phyloP scores from a whole-genome alignment of 768 basidiomycete species.

The Stropharia rugosoannulata region DNA sequence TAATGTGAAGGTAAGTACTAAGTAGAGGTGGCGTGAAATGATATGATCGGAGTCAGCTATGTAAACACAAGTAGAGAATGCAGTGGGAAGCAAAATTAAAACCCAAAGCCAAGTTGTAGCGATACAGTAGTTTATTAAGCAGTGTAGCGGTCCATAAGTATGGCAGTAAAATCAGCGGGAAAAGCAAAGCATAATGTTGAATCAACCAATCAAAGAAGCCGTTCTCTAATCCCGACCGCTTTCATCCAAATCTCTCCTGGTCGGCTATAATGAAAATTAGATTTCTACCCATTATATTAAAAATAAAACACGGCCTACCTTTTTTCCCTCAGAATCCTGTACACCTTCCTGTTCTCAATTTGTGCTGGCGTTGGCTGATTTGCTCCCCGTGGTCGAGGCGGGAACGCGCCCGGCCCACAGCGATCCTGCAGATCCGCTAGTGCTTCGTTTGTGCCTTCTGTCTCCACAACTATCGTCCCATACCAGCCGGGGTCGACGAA shows the following conservation, averaged over 20 bases:
- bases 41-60: too few species aligned
- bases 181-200: neutral
- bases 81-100: too few species aligned
- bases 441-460: slow-evolving; percentile 86
- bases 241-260: slow-evolving; percentile 70
- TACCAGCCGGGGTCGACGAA: slow-evolving; percentile 81
- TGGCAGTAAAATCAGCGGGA: neutral
- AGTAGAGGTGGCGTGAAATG: too few species aligned
- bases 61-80: too few species aligned
- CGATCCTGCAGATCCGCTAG: slow-evolving; percentile 75
- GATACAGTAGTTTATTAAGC: too few species aligned
- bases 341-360: slow-evolving; percentile 40
- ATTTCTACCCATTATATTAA: neutral
- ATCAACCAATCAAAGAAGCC: slow-evolving; percentile 2
- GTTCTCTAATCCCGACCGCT: slow-evolving; percentile 53
- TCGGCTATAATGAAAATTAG: slow-evolving; percentile 5
- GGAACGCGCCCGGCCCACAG: slow-evolving; percentile 67
- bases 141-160: too few species aligned
- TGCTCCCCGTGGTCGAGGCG: slow-evolving; percentile 49
- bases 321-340: slow-evolving; percentile 73
- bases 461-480: slow-evolving; percentile 80
- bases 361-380: slow-evolving; percentile 40
- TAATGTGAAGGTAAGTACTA: too few species aligned
- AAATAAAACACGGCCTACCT: slow-evolving; percentile 47
- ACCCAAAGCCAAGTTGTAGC: too few species aligned